Evolutionary conservation across 225 moss, liverwort and hornwort genomes (phyloP), one percentile per base, ranked within the genome.

Genomic region (Sphagnum tenellum): DNA sequence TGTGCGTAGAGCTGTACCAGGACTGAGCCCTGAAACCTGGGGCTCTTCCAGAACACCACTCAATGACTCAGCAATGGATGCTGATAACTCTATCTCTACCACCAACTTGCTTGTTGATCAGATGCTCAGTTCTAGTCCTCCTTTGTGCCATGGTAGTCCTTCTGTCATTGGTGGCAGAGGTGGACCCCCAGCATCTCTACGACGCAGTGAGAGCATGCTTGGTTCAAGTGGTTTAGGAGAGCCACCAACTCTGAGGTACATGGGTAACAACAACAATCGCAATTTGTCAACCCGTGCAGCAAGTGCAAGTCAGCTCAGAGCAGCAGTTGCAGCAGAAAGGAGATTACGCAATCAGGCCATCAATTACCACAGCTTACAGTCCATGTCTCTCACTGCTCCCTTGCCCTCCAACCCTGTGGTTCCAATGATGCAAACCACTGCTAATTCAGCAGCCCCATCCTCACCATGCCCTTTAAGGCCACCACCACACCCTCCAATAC

Each of bases 401-500:
- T 69, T 69, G 51, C 61, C 78, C 46, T 66, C 77, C 12, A 82
- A 80, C n/a, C 79, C 78, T 51, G 64, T 67, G 55, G 72, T 71
- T 10, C 71, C 65, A 47, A 64, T 68, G 48, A 57, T 76, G 73
- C 88, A 88, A 60, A 76, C 72, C 47, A 72, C 66, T 57, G 61
- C 77, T 52, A 74, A 74, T 12, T 49, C 70, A 63, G 77, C 74
- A 72, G 62, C 70, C 55, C 65, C 75, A 3, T 72, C 89, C 12
- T 65, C 72, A 13, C 78, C 86, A 13, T 85, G 83, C 61, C 89
- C 86, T 49, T 88, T 78, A 62, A 77, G 88, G 60, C 83, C 87
- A 14, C 92, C 89, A 7, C 88, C 92, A 4, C 87, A 92, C 69
- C 83, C 89, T 62, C 89, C 92, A 53, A 66, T 76, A 29, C 65